phyloP scores from a whole-genome alignment of 2,329 filamentous ascomycete species.

The Dactylellina parvicollis region DNA sequence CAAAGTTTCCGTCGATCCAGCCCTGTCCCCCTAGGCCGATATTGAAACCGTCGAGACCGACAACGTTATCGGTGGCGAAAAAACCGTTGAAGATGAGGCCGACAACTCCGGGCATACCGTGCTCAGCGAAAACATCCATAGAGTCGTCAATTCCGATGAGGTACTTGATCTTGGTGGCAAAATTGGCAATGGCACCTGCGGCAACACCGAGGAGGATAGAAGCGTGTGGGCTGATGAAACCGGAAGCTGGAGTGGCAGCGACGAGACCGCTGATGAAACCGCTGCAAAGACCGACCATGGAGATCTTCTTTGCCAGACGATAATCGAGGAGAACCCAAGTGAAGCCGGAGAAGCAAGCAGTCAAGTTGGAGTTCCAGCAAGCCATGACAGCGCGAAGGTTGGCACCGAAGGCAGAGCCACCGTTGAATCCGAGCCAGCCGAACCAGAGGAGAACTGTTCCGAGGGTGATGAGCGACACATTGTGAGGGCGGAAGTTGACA shows the following conservation, averaged over 20 bases:
- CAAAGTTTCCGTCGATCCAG: slow-evolving; percentile 79
- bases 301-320: slow-evolving; percentile 94
- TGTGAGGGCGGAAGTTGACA: slow-evolving; percentile 99
- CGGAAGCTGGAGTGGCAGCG: slow-evolving; percentile 74
- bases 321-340: slow-evolving; percentile 97
- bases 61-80: slow-evolving; percentile 75
- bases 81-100: slow-evolving; percentile 78
- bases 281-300: slow-evolving; percentile 77
- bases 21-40: slow-evolving; percentile 71
- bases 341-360: slow-evolving; percentile 88
- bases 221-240: slow-evolving; percentile 74
- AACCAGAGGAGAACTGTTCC: slow-evolving; percentile 98
- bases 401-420: slow-evolving; percentile 90
- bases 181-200: slow-evolving; percentile 65
- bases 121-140: slow-evolving; percentile 77
- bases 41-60: slow-evolving; percentile 81
- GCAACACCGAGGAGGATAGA: slow-evolving; percentile 74
- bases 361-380: slow-evolving; percentile 97
- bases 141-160: slow-evolving; percentile 74
- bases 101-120: slow-evolving; percentile 75
- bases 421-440: slow-evolving; percentile 98
- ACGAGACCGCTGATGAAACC: slow-evolving; percentile 76
- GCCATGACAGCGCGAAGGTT: slow-evolving; percentile 95
- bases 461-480: slow-evolving; percentile 95
- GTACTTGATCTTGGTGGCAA: slow-evolving; percentile 59